Base-by-base conservation (phyloP, 805 yeast genomes). In the Schwanniomyces occidentalis region DNA sequence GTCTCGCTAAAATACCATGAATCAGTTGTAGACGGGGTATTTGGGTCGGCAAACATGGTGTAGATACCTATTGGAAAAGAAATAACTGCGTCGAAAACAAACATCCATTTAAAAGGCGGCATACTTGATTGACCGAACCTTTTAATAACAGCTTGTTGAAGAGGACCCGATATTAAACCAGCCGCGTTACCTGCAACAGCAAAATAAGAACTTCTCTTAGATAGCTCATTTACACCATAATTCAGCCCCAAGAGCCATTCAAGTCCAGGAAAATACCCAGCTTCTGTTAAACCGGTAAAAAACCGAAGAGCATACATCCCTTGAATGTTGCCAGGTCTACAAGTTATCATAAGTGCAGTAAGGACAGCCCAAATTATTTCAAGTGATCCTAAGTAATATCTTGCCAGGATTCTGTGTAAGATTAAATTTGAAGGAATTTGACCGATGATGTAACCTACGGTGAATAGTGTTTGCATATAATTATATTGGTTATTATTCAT, bases 261-360 rank as follows among this genome's bases (percentile, higher is more conserved):
- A 37, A 78, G 66, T 14, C 77, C 78, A 4, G 88, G 84, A 50
- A 73, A 73, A 45, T 65, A 72, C 0, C 77, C 78, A 9, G 72
- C 59, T 37, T 74, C 79, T 8, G 61, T 45, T 16, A 75, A 50
- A 1, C 78, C 80, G 16, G 71, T 37, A 4, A 69, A 39, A 26
- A 71, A 62, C 40, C 73, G 38, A 6, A 61, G 22, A 1, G 52
- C 61, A 34, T 59, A 59, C 14, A 61, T 30, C 2, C 55, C 47
- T 9, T 44, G 40, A 21, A 61, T 38, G 24, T 44, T 45, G 14
- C 20, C 33, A 13, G 27, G n/a, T 21, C 49, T 51, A 26, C 49
- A 45, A 3, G 58, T 48, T 19, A 58, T 49, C 56, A 59, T 52
- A 27, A 56, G 37, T 8, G 56, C 12, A 2, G 62, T 56, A 22